Base-by-base conservation (phyloP, 2,329 filamentous ascomycete species). In the Colletotrichum simmondsii region DNA sequence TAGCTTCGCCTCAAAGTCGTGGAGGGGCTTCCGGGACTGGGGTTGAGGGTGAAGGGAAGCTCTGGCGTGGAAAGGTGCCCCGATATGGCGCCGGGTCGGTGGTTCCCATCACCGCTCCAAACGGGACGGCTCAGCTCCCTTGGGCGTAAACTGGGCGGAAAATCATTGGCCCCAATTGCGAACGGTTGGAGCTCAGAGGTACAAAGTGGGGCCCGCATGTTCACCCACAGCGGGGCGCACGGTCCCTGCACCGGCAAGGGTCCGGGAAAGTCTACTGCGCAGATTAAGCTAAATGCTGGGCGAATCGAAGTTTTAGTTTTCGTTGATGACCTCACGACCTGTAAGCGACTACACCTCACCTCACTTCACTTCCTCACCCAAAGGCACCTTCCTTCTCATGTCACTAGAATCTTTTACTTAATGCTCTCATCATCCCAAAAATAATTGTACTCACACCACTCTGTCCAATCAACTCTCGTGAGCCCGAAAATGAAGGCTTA, bases 321-420 rank as follows among this genome's bases (percentile, higher is more conserved):
- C 61, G 56, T 69, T 49, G 65, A 74, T 74, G 73, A 74, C 73
- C 73, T 74, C 73, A 74, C 73, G 73, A 74, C 73, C 71, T 71
- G 60, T 70, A 66, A 64, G 60, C 70, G 70, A 65, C 19, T 60
- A 54, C 60, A 70, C 46, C 64, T 71, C 46, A 19, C 46, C 64
- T 71, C 46, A 19, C n/a, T 28, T 37, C 32, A 49, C 42, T 11
- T 49, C 32, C 26, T 61, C 46, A 24, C 30, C n/a, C 30, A 54
- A 52, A 32, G 10, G 3, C 2, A 5, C 37, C 49, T 1, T 30
- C 11, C 42, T 60, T 26, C 49, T 61, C 37, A 42, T 56, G 26
- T 35, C 56, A 52, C 49, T 37, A 37, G 12, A 49, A 49, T 49
- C 42, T 8, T 49, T 37, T 12, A 11, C 35, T 73, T 56, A 42